Evolutionary conservation across 116 monocot genomes (phyloP).

Genomic region (Phalaenopsis hybrid): DNA sequence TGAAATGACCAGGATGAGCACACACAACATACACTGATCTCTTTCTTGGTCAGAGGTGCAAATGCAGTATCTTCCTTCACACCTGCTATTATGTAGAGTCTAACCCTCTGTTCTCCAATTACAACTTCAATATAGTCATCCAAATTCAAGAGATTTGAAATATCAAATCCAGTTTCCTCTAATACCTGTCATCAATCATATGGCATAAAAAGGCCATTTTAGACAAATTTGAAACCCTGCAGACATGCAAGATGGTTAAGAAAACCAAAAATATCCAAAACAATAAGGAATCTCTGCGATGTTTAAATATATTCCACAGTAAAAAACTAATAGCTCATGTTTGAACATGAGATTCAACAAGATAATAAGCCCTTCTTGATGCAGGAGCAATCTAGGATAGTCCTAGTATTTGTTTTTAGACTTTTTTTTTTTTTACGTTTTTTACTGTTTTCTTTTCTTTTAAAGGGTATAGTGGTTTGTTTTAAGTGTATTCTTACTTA

Average conservation of each 20-base stretch:
- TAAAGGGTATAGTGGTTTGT: too few species aligned
- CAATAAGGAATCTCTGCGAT: not conserved
- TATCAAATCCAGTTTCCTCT: slow-evolving; percentile 94
- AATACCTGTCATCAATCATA: slow-evolving; percentile 47
- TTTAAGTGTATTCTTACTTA: too few species aligned
- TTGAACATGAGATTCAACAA: not conserved
- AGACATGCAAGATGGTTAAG: not conserved
- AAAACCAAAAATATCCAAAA: not conserved
- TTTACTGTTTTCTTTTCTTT: too few species aligned
- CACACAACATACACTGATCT: slow-evolving; percentile 69
- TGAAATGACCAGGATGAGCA: not conserved
- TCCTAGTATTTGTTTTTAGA: too few species aligned
- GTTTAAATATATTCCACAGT: not conserved
- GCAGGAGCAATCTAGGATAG: too few species aligned
- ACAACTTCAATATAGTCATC: slow-evolving; percentile 85
- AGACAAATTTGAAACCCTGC: not conserved
- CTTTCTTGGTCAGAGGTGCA: slow-evolving; percentile 95
- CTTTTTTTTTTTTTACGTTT: too few species aligned
- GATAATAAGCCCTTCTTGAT: not conserved
- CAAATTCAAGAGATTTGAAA: slow-evolving; percentile 64
- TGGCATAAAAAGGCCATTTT: not conserved
- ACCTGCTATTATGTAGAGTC: slow-evolving; percentile 82
- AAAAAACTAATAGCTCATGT: not conserved
- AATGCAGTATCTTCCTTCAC: slow-evolving; percentile 72
- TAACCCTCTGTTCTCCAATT: slow-evolving; percentile 74